Percentiles rank a stretch among this genome's conserved stretches.
phyloP scores from a whole-genome alignment of 1,284 basidiomycete species.

The Tilletiopsis washingtonensis region DNA sequence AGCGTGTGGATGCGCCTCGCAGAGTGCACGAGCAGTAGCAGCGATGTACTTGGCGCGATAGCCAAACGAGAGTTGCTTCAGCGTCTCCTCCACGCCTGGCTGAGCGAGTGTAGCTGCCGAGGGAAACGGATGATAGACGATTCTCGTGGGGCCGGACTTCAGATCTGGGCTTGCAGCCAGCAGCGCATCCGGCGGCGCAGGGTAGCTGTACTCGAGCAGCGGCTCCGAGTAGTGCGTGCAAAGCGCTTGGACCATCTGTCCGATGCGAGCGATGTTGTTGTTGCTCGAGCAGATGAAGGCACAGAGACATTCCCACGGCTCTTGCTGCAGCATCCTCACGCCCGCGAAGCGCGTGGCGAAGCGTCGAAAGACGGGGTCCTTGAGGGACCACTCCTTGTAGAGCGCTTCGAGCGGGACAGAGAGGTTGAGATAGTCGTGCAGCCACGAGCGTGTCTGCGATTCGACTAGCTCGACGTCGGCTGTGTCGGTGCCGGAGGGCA shows the following conservation, averaged over 20 bases:
- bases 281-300: constrained; percentile 98
- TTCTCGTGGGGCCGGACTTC: constrained; percentile 10
- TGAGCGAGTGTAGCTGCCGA: constrained; percentile 61
- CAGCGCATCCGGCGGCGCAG: constrained; percentile 15
- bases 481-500: constrained; percentile 2
- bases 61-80: constrained; percentile 84
- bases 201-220: constrained; percentile 50
- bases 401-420: constrained; percentile 65
- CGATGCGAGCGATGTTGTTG: constrained; percentile 64
- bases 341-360: constrained; percentile 57
- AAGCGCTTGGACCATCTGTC: constrained; percentile 46
- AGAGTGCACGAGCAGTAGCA: constrained; percentile 68
- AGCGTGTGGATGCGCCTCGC: constrained; percentile 52
- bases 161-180: constrained; percentile 16
- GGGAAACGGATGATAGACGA: constrained; percentile 76
- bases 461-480: constrained; percentile 1
- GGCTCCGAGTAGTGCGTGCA: constrained; percentile 27
- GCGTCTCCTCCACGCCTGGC: constrained; percentile 51
- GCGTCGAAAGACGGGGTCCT: constrained; percentile 67
- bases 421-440: constrained; percentile 84
- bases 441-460: constrained; percentile 59
- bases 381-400: constrained; percentile 66
- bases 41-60: constrained; percentile 88
- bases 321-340: constrained; percentile 67
- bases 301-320: constrained; percentile 1